Conservation (phyloP, 129 eudicot genomes). For the Apium graveolens region DNA sequence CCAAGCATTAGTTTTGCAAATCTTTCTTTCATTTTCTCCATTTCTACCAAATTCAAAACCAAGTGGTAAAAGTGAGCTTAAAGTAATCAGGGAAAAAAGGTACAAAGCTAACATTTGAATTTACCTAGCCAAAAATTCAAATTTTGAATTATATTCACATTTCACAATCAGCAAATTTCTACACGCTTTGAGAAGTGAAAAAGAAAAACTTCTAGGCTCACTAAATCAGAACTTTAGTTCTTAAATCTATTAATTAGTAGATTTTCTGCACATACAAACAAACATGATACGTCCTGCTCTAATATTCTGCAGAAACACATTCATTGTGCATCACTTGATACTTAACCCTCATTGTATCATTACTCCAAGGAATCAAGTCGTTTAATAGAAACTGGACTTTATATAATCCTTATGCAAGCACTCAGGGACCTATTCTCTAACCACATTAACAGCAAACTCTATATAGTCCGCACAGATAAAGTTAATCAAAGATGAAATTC, state of each 20-base stretch:
- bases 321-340: too few species aligned
- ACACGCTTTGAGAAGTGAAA: not conserved
- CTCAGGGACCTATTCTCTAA: not conserved
- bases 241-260: too few species aligned
- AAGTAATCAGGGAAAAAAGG: slow-evolving; percentile 18
- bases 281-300: not conserved
- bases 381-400: not conserved
- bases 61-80: slow-evolving; percentile 11
- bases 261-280: too few species aligned
- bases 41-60: slow-evolving; percentile 37
- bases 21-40: slow-evolving; percentile 81
- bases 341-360: too few species aligned
- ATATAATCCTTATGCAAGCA: not conserved
- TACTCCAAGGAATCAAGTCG: not conserved
- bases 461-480: not conserved
- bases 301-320: too few species aligned
- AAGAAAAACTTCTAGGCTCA: not conserved
- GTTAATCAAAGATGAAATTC: not conserved
- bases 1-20: slow-evolving; percentile 77
- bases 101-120: slow-evolving; percentile 27
- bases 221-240: not conserved
- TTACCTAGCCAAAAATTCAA: slow-evolving; percentile 18
- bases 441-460: not conserved
- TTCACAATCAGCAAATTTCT: not conserved
- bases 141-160: slow-evolving; percentile 14